A percentile compares a stretch with the other conserved stretches of the same genome.
These are phyloP conservation scores for Trichoderma citrinoviride DNA, from an alignment of 2,329 filamentous ascomycete genomes.

Conservation along the genomic window DNA sequence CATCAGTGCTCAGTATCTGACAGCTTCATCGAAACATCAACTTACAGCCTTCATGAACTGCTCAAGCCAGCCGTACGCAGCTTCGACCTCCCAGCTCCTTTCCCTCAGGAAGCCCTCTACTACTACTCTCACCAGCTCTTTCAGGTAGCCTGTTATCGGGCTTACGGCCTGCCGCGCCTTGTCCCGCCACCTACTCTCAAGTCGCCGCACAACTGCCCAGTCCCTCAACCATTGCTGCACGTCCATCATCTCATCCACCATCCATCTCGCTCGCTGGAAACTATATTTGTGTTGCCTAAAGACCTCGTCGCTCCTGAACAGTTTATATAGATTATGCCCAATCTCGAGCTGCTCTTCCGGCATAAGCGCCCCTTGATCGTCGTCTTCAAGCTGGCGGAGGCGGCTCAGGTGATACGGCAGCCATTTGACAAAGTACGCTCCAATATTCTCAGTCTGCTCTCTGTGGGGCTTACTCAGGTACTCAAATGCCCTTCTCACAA, in stretches of 20 bases:
- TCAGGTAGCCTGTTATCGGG: background rate
- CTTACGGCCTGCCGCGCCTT: background rate
- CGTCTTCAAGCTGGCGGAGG: slow-evolving; percentile 1
- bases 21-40: background rate
- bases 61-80: background rate
- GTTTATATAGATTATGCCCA: background rate
- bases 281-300: background rate
- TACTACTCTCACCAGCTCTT: background rate
- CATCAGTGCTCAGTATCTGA: background rate
- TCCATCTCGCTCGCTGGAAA: background rate
- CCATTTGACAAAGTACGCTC: background rate
- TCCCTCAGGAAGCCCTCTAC: background rate
- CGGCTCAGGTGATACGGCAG: background rate
- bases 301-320: background rate
- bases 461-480: background rate
- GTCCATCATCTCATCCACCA: background rate
- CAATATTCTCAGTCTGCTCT: background rate
- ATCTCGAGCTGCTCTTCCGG: background rate
- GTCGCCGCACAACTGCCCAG: background rate
- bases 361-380: background rate
- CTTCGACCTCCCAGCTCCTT: background rate
- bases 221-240: background rate
- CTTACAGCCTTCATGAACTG: background rate
- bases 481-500: background rate
- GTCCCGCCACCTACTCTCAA: background rate